These are phyloP conservation scores for Suillus americanus DNA, from an alignment of 768 basidiomycete species.

Conservation along the genomic window DNA sequence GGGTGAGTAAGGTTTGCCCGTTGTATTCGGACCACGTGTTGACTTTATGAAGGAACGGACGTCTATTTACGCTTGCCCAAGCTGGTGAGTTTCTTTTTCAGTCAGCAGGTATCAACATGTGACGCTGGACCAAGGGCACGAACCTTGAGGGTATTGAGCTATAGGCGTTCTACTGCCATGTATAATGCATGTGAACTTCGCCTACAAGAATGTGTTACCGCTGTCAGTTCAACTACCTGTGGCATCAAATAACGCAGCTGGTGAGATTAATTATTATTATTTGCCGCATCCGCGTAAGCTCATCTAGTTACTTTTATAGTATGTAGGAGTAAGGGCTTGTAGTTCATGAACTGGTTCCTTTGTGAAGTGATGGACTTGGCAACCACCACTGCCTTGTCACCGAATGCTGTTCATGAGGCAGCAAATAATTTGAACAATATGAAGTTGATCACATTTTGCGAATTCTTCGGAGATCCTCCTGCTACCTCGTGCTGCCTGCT, in stretches of 20 bases:
- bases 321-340: background rate
- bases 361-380: no score
- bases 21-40: background rate
- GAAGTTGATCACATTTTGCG: no score
- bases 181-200: background rate
- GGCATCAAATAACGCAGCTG: background rate
- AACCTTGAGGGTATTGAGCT: slow-evolving; percentile 85
- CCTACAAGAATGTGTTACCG: background rate
- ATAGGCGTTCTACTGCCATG: slow-evolving; percentile 29
- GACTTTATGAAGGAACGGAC: slow-evolving; percentile 61
- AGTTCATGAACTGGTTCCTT: background rate
- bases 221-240: background rate
- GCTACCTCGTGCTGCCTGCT: background rate
- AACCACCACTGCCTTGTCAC: background rate
- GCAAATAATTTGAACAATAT: no score
- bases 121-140: slow-evolving; percentile 56
- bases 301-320: background rate
- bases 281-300: background rate
- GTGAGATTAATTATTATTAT: background rate
- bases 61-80: slow-evolving; percentile 80
- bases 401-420: background rate
- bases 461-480: background rate
- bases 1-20: slow-evolving; percentile 50
- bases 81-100: slow-evolving; percentile 49
- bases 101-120: background rate